Evolutionary conservation across 2,329 filamentous ascomycete species (phyloP).

Genomic region (Bipolaris victoriae): DNA sequence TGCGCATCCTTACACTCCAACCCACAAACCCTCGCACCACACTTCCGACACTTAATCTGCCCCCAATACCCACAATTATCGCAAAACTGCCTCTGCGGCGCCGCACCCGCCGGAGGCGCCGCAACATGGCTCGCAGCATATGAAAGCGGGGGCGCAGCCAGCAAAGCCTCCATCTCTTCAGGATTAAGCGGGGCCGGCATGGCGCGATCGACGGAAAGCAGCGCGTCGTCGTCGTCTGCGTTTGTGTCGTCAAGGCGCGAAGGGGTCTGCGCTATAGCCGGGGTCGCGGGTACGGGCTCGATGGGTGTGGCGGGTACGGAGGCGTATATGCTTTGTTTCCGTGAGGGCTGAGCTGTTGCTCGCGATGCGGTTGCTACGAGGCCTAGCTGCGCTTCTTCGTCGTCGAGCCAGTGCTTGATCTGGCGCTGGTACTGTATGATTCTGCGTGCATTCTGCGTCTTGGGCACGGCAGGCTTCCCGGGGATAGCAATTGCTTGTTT

Average conservation of each 20-base stretch:
- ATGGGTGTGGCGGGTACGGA: constrained; percentile 36
- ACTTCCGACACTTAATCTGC: constrained; percentile 75
- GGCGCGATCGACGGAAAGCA: constrained; percentile 60
- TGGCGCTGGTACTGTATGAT: constrained; percentile 83
- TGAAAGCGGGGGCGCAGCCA: constrained; percentile 68
- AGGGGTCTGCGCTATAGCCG: constrained; percentile 8
- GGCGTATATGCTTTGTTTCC: constrained; percentile 34
- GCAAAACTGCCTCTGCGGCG: constrained; percentile 69
- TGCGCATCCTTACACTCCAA: constrained; percentile 76
- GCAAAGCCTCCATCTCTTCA: constrained; percentile 67
- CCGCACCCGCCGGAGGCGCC: constrained; percentile 51
- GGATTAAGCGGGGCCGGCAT: constrained; percentile 65
- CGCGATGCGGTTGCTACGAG: constrained; percentile 30
- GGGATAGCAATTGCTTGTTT: constrained; percentile 53
- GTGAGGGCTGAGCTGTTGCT: constrained; percentile 22
- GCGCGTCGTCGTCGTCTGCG: constrained; percentile 54
- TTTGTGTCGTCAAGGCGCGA: constrained; percentile 23
- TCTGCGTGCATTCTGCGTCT: constrained; percentile 70
- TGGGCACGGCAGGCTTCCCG: constrained; percentile 44
- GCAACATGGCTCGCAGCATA: constrained; percentile 67
- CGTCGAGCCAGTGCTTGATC: constrained; percentile 81
- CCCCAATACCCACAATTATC: constrained; percentile 86
- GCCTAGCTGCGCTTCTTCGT: constrained; percentile 73
- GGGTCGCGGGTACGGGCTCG: constrained; percentile 35
- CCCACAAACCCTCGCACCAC: constrained; percentile 78